Evolutionary conservation across 2,329 filamentous ascomycete genomes (phyloP).

Genomic region (Pseudocercospora fijiensis): DNA sequence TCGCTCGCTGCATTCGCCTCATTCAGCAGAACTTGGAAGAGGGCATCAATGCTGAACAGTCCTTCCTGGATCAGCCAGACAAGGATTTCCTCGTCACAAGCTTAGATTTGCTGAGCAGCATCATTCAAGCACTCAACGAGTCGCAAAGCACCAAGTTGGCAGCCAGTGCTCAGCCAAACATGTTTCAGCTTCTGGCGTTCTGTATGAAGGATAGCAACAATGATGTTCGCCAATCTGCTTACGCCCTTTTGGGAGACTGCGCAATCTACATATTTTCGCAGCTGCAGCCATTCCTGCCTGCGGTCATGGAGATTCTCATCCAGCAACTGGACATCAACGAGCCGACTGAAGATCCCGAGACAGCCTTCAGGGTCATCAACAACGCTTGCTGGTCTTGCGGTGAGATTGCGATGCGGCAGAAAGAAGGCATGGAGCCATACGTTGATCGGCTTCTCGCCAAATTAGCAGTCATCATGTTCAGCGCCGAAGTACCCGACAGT

Average conservation of each 20-base stretch:
- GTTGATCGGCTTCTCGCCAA: conserved; percentile 73
- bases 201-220: conserved; percentile 91
- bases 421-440: conserved; percentile 70
- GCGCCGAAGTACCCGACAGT: conserved; percentile 79
- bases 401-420: conserved; percentile 81
- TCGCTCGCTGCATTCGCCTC: conserved; percentile 82
- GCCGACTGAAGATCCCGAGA: conserved; percentile 77
- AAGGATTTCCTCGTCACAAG: conserved; percentile 97
- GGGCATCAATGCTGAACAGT: conserved; percentile 68
- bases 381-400: conserved; percentile 97
- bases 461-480: conserved; percentile 78
- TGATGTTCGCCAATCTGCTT: conserved; percentile 93
- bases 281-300: conserved; percentile 69
- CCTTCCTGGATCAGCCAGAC: conserved; percentile 73
- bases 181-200: conserved; percentile 86
- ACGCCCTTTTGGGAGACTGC: conserved; percentile 90
- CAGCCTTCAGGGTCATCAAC: conserved; percentile 88
- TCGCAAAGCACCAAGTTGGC: conserved; percentile 75
- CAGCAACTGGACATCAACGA: conserved; percentile 73
- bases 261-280: conserved; percentile 87
- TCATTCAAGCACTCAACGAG: conserved; percentile 82
- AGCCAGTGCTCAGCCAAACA: conserved; percentile 69
- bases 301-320: conserved; percentile 77
- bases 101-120: conserved; percentile 85
- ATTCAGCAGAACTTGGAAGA: conserved; percentile 90